phyloP scores from a whole-genome alignment of 2,329 filamentous ascomycete genomes.

The Penicillium brasilianum region DNA sequence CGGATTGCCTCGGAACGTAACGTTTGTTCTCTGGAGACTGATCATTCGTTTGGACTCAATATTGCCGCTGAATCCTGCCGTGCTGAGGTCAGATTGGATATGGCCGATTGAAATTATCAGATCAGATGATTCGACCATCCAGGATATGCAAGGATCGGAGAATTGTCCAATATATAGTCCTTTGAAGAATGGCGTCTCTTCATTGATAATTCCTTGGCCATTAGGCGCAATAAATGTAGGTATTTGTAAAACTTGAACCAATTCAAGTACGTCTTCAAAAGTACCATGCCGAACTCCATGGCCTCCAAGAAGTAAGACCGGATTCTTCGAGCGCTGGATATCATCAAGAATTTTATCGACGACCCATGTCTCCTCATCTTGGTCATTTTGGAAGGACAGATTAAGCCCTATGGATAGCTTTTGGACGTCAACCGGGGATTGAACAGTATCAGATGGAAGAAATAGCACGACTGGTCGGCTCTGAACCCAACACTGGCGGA shows the following conservation, averaged over 20 bases:
- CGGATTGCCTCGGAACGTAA: neutral
- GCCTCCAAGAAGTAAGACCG: neutral
- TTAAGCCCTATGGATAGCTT: too few relatives aligned
- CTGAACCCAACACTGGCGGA: neutral
- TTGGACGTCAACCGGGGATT: too few relatives aligned
- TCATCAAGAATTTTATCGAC: too few relatives aligned
- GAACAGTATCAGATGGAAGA: neutral
- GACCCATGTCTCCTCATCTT: neutral
- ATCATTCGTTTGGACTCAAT: constrained; percentile 43
- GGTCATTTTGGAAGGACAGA: too few relatives aligned
- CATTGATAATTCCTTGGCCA: constrained; percentile 73
- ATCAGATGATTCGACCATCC: constrained; percentile 37
- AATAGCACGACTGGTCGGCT: neutral
- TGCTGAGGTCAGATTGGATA: constrained; percentile 54
- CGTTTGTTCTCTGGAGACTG: neutral
- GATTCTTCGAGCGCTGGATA: neutral
- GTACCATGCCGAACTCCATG: neutral
- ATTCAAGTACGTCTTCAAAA: neutral
- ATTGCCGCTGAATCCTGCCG: constrained; percentile 69
- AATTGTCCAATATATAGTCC: constrained; percentile 86
- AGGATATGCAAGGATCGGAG: constrained; percentile 61
- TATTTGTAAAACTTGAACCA: neutral
- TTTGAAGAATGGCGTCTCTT: constrained; percentile 71
- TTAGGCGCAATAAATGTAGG: neutral
- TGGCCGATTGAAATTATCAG: constrained; percentile 41